Conservation (phyloP, 768 basidiomycete genomes). For the Trametes cubensis region DNA sequence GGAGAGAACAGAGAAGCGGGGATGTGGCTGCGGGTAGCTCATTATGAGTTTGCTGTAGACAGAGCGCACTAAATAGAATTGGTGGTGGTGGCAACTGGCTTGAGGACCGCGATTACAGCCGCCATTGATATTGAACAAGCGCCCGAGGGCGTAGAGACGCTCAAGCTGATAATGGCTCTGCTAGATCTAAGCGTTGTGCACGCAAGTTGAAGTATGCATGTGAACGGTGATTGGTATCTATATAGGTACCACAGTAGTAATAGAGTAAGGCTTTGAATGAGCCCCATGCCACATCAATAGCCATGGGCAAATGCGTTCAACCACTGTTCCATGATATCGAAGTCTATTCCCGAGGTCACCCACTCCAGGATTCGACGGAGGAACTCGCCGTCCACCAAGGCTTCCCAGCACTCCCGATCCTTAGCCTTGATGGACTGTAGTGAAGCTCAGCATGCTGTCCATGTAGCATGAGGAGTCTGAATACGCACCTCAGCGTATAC, state of each 20-base stretch:
- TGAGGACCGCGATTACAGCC: no score
- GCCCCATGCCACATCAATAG: no score
- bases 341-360: background rate
- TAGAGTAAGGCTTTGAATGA: no score
- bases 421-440: background rate
- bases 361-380: constrained; percentile 4
- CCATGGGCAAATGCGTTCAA: no score
- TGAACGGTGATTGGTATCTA: no score
- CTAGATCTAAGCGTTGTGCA: no score
- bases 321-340: no score
- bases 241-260: no score
- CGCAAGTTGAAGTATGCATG: no score
- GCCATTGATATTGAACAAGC: no score
- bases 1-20: constrained; percentile 70
- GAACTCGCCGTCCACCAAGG: constrained; percentile 2
- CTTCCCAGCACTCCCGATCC: constrained; percentile 1
- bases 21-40: constrained; percentile 59
- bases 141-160: no score
- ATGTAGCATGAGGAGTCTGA: background rate
- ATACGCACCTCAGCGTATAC: constrained; percentile 8
- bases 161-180: no score
- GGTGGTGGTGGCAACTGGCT: background rate
- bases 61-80: background rate
- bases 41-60: constrained; percentile 35
- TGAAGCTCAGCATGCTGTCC: background rate